A percentile compares a stretch with the other conserved stretches of the same genome.
These are phyloP conservation scores for Allantophomopsis cytisporea DNA, from an alignment of 2,329 filamentous ascomycete species.

Conservation along the genomic window DNA sequence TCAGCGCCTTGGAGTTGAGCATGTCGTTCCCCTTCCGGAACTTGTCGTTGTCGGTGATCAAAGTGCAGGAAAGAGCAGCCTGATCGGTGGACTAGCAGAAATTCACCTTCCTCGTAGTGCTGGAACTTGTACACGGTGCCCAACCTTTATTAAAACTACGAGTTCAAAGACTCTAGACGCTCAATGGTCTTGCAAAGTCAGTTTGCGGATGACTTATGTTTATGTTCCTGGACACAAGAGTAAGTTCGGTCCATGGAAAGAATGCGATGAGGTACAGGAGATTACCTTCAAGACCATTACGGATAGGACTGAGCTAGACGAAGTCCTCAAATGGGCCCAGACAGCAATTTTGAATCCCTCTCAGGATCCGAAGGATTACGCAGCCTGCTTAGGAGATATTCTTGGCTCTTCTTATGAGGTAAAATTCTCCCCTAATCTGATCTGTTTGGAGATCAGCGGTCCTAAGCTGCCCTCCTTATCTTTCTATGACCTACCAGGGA, in stretches of 20 bases:
- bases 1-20: conserved; percentile 58
- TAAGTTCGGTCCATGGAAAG: conserved; percentile 53
- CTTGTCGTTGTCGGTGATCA: conserved; percentile 79
- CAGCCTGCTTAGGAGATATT: conserved; percentile 4
- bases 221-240: conserved; percentile 24
- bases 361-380: conserved; percentile 28
- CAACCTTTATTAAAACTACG: conserved; percentile 55
- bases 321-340: conserved; percentile 61
- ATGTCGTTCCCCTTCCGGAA: conserved; percentile 56
- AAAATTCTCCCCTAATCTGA: conserved; percentile 72
- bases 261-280: conserved; percentile 21
- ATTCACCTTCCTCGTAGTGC: conserved; percentile 58
- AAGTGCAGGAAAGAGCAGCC: conserved; percentile 66
- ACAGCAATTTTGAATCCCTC: conserved; percentile 61
- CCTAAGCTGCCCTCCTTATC: conserved; percentile 60
- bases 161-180: conserved; percentile 34
- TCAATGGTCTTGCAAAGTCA: conserved; percentile 56
- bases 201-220: conserved; percentile 49
- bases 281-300: conserved; percentile 49
- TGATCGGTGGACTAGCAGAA: conserved; percentile 48
- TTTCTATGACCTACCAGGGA: conserved; percentile 76
- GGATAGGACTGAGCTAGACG: conserved; percentile 48
- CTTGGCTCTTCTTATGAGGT: conserved; percentile 29
- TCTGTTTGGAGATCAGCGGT: conserved; percentile 62
- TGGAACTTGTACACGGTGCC: conserved; percentile 69